Evolutionary conservation across 306 rosid species (phyloP), one percentile per base, ranked within the genome.

Genomic region (Prunus dulcis): DNA sequence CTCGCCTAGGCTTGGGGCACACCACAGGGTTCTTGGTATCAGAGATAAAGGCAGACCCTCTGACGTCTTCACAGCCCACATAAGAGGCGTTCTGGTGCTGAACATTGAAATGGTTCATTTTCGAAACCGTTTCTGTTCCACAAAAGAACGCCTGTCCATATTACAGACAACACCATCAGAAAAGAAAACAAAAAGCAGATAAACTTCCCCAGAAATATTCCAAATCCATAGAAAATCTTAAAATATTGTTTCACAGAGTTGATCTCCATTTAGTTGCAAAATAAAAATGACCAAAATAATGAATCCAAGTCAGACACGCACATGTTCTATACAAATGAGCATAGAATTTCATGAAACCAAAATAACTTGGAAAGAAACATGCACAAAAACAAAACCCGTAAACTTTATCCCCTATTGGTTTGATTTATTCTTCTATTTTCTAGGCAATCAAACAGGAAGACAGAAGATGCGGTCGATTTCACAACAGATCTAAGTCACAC

Each of bases 1-100:
- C 88, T 38, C 97, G 88, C 22, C 95, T 84, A 43, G 98, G 97
- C 84, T 89, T 88, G 17, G 98, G 98, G 78, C 95, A 93, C 76
- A 89, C 82, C 77, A 89, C 81, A 58, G 93, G 74, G 53, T 88
- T 91, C 84, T 80, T 86, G 80, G 76, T 89, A 81, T 91, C 91
- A 67, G 76, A 60, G 45, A 76, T 41, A 32, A 73, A 78, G 70
- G 84, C 82, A 67, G 85, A 71, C 52, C 85, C 81, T 58, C 87
- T 77, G 75, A 82, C 79, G 84, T 86, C 97, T 58, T 93, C 98
- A 84, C 88, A 67, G 67, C 82, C 81, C 63, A 83, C 64, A 50
- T 81, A 86, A 32, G 68, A 32, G 89, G 95, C 96, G 87, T 88
- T 93, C 97, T 89, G 86, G 91, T 88, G 90, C 68, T 32, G 68